Evolutionary conservation across 2,329 filamentous ascomycete species (phyloP).

Genomic region (Scedosporium boydii): DNA sequence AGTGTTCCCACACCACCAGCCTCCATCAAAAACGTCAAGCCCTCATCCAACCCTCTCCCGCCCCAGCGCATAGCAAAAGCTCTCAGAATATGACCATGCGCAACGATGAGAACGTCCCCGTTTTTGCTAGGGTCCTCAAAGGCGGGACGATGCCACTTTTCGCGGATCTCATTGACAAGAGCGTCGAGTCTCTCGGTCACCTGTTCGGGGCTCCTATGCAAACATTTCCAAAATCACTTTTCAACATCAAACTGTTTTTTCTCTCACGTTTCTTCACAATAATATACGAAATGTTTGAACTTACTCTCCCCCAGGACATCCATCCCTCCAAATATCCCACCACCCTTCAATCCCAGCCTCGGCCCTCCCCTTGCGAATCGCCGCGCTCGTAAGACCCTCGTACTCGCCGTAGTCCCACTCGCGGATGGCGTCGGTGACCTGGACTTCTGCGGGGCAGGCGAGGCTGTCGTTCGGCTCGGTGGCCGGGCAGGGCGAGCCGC

Average conservation of each 20-base stretch:
- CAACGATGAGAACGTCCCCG: constrained; percentile 53
- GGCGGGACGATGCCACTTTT: constrained; percentile 51
- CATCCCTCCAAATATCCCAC: constrained; percentile 89
- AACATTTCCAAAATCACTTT: not conserved
- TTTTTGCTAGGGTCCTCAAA: constrained; percentile 35
- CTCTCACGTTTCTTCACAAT: not conserved
- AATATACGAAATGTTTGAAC: constrained; percentile 18
- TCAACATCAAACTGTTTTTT: not conserved
- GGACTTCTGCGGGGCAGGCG: constrained; percentile 49
- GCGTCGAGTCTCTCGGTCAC: constrained; percentile 64
- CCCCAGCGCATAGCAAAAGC: constrained; percentile 86
- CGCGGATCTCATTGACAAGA: constrained; percentile 65
- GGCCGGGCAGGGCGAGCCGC: constrained; percentile 22
- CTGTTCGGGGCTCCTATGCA: constrained; percentile 55
- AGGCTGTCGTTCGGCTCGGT: constrained; percentile 22
- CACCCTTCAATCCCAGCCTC: constrained; percentile 44
- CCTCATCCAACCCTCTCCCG: constrained; percentile 61
- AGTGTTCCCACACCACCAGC: constrained; percentile 76
- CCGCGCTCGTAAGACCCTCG: constrained; percentile 64
- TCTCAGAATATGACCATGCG: constrained; percentile 81
- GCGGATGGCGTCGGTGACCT: constrained; percentile 62
- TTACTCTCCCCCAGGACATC: constrained; percentile 76
- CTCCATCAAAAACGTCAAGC: constrained; percentile 74
- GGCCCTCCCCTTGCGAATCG: constrained; percentile 52
- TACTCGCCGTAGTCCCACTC: constrained; percentile 89